These are phyloP conservation scores for Amorphotheca resinae DNA, from an alignment of 495 filamentous ascomycete genomes.

Conservation along the genomic window DNA sequence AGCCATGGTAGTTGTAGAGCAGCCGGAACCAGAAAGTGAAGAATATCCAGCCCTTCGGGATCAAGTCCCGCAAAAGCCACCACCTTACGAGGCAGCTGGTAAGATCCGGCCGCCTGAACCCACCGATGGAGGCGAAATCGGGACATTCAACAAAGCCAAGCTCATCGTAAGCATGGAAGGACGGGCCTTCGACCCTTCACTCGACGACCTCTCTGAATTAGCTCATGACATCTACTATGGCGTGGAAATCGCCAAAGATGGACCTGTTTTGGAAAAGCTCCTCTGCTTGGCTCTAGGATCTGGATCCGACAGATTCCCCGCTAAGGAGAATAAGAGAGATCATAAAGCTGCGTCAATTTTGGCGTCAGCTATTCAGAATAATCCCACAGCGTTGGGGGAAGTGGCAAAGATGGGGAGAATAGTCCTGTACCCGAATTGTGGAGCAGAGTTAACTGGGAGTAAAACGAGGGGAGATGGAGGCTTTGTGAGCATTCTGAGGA, in stretches of 20 bases:
- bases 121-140: conserved; percentile 7
- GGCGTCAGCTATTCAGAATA: conserved; percentile 46
- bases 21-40: conserved; percentile 18
- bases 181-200: conserved; percentile 16
- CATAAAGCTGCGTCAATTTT: conserved; percentile 39
- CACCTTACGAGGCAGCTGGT: conserved; percentile 36
- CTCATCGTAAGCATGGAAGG: conserved; percentile 11
- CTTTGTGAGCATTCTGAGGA: conserved; percentile 22
- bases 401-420: conserved; percentile 30
- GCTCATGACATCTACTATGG: conserved; percentile 59
- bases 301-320: conserved; percentile 20
- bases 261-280: conserved; percentile 30
- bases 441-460: not conserved
- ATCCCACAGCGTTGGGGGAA: conserved; percentile 42
- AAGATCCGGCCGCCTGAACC: conserved; percentile 32
- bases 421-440: conserved; percentile 21
- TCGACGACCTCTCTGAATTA: conserved; percentile 43
- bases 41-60: conserved; percentile 15
- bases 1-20: conserved; percentile 33
- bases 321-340: conserved; percentile 11
- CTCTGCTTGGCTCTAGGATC: conserved; percentile 20
- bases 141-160: conserved; percentile 16
- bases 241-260: conserved; percentile 42
- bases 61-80: conserved; percentile 26
- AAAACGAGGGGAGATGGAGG: conserved; percentile 9